Evolutionary conservation across 2,329 filamentous ascomycete species (phyloP).

Genomic region (Pyrenophora graminea): DNA sequence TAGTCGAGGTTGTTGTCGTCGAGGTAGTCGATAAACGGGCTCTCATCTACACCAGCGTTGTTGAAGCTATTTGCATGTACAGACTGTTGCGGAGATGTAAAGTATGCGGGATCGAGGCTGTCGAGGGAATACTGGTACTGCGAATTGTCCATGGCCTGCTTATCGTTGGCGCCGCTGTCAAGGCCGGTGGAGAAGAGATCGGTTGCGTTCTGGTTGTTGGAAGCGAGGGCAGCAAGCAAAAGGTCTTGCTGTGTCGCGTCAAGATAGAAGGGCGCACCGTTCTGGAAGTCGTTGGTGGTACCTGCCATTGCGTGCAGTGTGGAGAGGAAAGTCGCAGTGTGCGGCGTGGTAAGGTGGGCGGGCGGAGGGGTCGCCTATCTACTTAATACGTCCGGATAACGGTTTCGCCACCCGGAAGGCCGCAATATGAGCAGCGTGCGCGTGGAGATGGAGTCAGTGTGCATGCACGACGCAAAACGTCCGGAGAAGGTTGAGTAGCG

Average conservation of each 20-base stretch:
- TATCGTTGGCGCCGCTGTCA: conserved; percentile 15
- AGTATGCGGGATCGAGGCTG: conserved; percentile 42
- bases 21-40: conserved; percentile 82
- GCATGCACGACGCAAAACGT: conserved; percentile 21
- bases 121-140: conserved; percentile 42
- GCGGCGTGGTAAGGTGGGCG: conserved; percentile 3
- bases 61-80: conserved; percentile 52
- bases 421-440: conserved; percentile 2
- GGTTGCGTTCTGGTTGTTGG: conserved; percentile 48
- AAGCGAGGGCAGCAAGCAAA: conserved; percentile 53
- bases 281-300: conserved; percentile 46
- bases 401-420: conserved; percentile 14
- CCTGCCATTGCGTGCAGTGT: conserved; percentile 40
- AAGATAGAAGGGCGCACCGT: conserved; percentile 50
- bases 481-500: conserved; percentile 7
- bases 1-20: conserved; percentile 79
- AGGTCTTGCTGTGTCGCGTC: conserved; percentile 54
- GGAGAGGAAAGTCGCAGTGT: not conserved
- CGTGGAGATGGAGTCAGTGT: conserved; percentile 1
- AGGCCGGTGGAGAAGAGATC: conserved; percentile 33
- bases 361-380: conserved; percentile 9
- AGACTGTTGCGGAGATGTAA: conserved; percentile 45
- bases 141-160: conserved; percentile 25
- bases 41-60: conserved; percentile 64
- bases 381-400: conserved; percentile 6